Evolutionary conservation across 495 filamentous ascomycete genomes (phyloP), one percentile per base, ranked within the genome.

Genomic region (Poronia punctata): DNA sequence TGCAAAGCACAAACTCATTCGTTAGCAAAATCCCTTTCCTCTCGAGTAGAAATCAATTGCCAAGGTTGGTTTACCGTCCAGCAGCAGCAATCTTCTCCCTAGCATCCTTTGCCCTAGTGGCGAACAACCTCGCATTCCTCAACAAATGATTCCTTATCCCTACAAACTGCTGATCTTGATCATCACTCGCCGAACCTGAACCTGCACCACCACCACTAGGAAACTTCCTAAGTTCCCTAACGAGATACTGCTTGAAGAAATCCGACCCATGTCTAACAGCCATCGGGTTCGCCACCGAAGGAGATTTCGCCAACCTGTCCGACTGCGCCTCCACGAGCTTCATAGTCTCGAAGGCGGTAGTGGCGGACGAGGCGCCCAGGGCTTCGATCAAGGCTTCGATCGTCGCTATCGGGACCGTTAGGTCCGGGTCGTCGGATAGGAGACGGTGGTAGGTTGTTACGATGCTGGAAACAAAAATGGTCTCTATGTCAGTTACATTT

Each of bases 361-460:
- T 78, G 5, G 86, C 82, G 33, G 79, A 76, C 7, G 78, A 83
- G 34, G 79, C 75, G 57, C 80, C 78, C 43, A 96, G 79, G 43
- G 87, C 79, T 50, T 84, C 74, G 48, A 95, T 89, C 33, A 96
- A 75, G 24, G 92, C 79, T 65, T 96, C 88, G 60, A 98, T 95
- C 38, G 92, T 89, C 2, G 90, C 92, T 35, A 98, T 82, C 34
- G 90, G 87, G 85, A 94, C 95, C 18, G 88, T 94, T 27, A 96
- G 75, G 19, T 92, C 84, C 10, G 82, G 78, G 62, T 95, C 88
- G 24, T 72, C 66, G 42, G 54, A 44, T 14, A 78, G 64, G 43
- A 77, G 70, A 34, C 58, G 51, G 28, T 61, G 57, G 59, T 78
- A 79, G 35, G 68, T 67, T 39, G 56, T 57, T 40, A 79, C 73